Base-by-base conservation (phyloP, 192 early-diverging fungal species). In the Gryganskiella cystojenkinii region DNA sequence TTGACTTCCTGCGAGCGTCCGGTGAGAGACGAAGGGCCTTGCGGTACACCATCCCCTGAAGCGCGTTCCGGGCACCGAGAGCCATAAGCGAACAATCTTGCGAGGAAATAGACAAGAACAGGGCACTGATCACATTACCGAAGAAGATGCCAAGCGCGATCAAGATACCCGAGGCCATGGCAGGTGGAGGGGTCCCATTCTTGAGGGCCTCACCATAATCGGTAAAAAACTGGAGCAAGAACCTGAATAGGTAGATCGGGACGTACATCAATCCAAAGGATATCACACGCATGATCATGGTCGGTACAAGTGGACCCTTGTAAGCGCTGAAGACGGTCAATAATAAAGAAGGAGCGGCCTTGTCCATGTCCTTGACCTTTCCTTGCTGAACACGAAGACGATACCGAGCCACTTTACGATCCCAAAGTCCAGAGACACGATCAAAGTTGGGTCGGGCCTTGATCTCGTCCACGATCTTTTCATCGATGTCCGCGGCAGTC, bases 21-120 rank as follows among this genome's bases (percentile, higher is more conserved):
- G 88, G 93, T 8, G 93, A 94, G 22, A 98, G 87, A 4, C 81
- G 55, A 51, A 98, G 33, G n/a, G 92, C 83, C 81, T 95, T 97
- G 30, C 81, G 83, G 73, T 94, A 96, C 30, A 96, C 88, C 25
- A 90, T 87, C 20, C 45, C 44, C 79, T 19, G 92, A 83, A 93
- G 76, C 14, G 90, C 91, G 17, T 90, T 85, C 55, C 90, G 88
- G 13, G 85, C 74, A 22, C 86, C 86, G 84, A 93, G 90, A 27
- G 89, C 89, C 14, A 86, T 87, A 37, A 83, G 83, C 57, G 92
- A 85, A 68, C 25, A 60, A 1, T 58, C 56, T 2, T 63, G n/a
- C 7, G 74, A 68, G 4, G 66, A 69, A 9, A 56, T 53, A 34
- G 66, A 62, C 28, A 78, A 50, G 27, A 68, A 64, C 15, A 78